phyloP scores from a whole-genome alignment of 2,329 filamentous ascomycete species.

The Ilyonectria mors-panacis region DNA sequence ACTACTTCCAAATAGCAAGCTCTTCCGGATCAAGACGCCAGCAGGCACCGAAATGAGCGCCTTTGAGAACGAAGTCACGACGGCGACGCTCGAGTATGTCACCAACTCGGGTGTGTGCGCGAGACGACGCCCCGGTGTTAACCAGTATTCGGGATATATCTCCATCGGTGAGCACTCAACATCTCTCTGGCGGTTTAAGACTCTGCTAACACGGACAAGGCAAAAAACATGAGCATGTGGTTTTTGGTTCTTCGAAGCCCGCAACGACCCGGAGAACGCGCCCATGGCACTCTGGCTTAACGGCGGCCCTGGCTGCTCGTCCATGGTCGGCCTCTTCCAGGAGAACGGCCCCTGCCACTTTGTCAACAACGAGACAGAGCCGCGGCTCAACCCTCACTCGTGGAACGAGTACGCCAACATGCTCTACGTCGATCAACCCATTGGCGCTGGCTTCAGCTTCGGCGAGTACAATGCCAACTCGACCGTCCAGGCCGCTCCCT shows the following conservation, averaged over 20 bases:
- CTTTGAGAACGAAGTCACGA: constrained; percentile 41
- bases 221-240: constrained; percentile 49
- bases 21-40: constrained; percentile 34
- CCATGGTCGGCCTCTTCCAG: constrained; percentile 64
- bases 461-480: constrained; percentile 49
- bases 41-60: constrained; percentile 27
- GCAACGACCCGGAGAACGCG: constrained; percentile 56
- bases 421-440: constrained; percentile 78
- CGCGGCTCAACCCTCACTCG: constrained; percentile 69
- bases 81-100: constrained; percentile 43
- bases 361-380: constrained; percentile 46
- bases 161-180: constrained; percentile 59
- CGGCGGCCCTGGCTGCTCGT: constrained; percentile 53
- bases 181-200: background rate
- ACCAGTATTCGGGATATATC: constrained; percentile 77
- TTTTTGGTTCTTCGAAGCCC: constrained; percentile 68
- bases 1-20: constrained; percentile 35
- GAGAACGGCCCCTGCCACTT: constrained; percentile 88
- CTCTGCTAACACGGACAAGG: constrained; percentile 28
- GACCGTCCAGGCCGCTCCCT: constrained; percentile 50
- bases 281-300: constrained; percentile 71
- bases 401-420: constrained; percentile 77
- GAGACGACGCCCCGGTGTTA: constrained; percentile 72
- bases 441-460: constrained; percentile 49
- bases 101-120: constrained; percentile 64